phyloP scores from a whole-genome alignment of 257 asterid genomes.

The Solanum peruvianum region DNA sequence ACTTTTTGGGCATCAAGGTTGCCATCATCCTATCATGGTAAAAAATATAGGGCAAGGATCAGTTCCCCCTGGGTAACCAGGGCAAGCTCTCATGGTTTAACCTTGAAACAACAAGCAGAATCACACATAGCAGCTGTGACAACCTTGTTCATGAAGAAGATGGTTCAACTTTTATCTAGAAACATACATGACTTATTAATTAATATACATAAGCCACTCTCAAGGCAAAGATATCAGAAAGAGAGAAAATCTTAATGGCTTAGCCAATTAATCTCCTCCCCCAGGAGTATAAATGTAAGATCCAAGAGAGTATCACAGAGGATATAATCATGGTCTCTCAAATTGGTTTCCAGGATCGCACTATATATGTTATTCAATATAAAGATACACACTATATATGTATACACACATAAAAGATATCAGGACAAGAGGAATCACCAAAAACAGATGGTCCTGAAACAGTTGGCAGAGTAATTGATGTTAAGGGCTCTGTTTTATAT shows the following conservation, averaged over 20 bases:
- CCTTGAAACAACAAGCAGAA: not conserved
- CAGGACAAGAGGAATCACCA: not conserved
- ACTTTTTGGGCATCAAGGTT: constrained; percentile 44
- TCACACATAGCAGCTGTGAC: not conserved
- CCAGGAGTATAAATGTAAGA: not conserved
- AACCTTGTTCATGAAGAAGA: not conserved
- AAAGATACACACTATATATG: not conserved
- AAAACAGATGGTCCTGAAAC: not conserved
- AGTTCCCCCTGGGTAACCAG: not conserved
- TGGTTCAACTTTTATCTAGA: not conserved
- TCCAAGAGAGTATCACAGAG: not conserved
- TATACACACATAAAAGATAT: not conserved
- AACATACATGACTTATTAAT: not conserved
- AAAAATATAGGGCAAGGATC: not conserved
- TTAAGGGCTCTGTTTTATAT: not conserved
- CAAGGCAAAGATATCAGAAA: not conserved
- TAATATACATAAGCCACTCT: not conserved
- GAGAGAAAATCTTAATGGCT: not conserved
- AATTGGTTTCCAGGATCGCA: not conserved
- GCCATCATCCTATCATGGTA: constrained; percentile 51
- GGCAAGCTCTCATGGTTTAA: not conserved
- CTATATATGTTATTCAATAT: not conserved
- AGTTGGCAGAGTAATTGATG: not conserved
- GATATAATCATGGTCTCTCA: not conserved
- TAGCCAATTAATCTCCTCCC: not conserved